Evolutionary conservation across 2,329 filamentous ascomycete genomes (phyloP).

Genomic region (Sporothrix pallida): DNA sequence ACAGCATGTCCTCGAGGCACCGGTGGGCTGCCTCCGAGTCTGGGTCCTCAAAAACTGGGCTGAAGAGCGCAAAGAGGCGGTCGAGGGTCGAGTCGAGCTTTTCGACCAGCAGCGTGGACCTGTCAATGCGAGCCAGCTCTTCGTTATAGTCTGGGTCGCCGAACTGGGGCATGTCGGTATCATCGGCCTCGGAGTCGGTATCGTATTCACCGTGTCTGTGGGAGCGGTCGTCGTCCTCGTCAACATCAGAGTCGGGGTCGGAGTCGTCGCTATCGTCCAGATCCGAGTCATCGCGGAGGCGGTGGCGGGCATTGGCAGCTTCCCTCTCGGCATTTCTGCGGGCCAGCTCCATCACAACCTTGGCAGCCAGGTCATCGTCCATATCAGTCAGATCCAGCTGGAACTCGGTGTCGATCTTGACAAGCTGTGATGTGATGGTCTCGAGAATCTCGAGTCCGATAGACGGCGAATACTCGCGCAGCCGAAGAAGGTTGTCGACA

Average conservation of each 20-base stretch:
- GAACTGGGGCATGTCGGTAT: conserved; percentile 71
- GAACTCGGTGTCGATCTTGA: conserved; percentile 95
- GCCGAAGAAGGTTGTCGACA: conserved; percentile 78
- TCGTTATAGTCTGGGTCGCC: conserved; percentile 72
- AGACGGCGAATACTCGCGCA: conserved; percentile 78
- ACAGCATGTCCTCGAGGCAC: conserved; percentile 77
- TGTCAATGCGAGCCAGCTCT: conserved; percentile 67
- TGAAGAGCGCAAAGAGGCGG: conserved; percentile 83
- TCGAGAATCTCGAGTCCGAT: conserved; percentile 81
- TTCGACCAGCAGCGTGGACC: conserved; percentile 79
- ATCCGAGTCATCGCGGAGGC: neutral
- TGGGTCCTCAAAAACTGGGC: conserved; percentile 71
- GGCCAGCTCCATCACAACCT: conserved; percentile 64
- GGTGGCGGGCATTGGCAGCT: neutral
- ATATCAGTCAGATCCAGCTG: conserved; percentile 91
- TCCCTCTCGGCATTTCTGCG: conserved; percentile 17
- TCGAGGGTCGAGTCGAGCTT: conserved; percentile 94
- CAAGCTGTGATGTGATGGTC: conserved; percentile 81
- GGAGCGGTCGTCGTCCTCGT: conserved; percentile 13
- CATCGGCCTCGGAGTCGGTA: conserved; percentile 55
- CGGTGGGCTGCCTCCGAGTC: conserved; percentile 71
- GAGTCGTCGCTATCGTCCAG: conserved; percentile 46
- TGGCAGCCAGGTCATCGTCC: conserved; percentile 83
- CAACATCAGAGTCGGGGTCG: conserved; percentile 43
- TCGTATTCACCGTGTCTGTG: conserved; percentile 43